Evolutionary conservation across 352 stramenopile genomes (phyloP), one percentile per base, ranked within the genome.

Genomic region (Globisporangium middletonii): DNA sequence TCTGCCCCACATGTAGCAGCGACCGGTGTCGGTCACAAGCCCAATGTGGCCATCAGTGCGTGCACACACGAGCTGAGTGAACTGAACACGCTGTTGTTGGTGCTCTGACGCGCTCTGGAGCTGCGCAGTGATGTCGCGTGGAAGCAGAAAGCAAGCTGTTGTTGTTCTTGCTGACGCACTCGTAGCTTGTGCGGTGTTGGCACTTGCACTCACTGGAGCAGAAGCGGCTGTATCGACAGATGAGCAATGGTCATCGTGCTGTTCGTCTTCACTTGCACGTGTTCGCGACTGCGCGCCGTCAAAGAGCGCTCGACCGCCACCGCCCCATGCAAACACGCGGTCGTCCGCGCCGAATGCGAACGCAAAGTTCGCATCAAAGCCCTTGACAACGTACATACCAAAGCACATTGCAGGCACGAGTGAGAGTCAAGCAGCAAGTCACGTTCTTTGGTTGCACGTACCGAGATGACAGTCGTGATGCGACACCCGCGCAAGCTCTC

Each of bases 301-400:
- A 18, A 77, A 72, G 4, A 83, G 53, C 11, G 74, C 63, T 54
- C 51, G 65, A 4, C 79, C 77, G 11, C 77, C 81, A 7, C 93
- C 93, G 18, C 92, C 93, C 91, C 92, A 98, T 12, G 69, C 67
- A 61, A 93, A 97, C 13, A 97, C 73, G 35, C 93, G 83, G 2
- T 78, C 86, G 11, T 89, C 76, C 26, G 85, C 75, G 2, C 84
- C 76, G 11, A 95, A 56, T 8, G 93, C 93, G 44, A 97, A 94
- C 4, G 79, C 76, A 48, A 81, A 84, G 43, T 88, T 72, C 15
- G 75, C 67, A 48, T 87, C 79, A 57, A 88, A 89, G 2, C 82
- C 79, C 79, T 89, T 37, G 0, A 26, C 37, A 49, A 3, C 9
- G 26, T 8, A 30, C 15, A 50, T 3, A 43, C 2, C 28, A 33